phyloP scores from a whole-genome alignment of 1,284 basidiomycete species.

The Agaricales sp. region DNA sequence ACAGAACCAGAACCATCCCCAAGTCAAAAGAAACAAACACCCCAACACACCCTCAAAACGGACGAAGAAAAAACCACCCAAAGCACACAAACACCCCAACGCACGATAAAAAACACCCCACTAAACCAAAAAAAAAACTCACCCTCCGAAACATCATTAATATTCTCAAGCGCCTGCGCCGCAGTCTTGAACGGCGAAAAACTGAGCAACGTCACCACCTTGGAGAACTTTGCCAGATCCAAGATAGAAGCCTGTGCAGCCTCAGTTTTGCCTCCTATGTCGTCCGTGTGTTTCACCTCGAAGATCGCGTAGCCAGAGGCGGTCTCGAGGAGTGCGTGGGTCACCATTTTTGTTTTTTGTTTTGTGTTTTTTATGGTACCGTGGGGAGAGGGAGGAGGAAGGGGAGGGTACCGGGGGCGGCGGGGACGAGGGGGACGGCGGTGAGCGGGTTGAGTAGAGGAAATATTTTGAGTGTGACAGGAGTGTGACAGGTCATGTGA shows the following conservation, averaged over 20 bases:
- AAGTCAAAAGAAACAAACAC: no score
- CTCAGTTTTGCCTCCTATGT: constrained; percentile 78
- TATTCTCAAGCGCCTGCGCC: constrained; percentile 93
- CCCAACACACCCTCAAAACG: no score
- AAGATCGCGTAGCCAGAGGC: constrained; percentile 95
- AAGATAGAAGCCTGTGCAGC: constrained; percentile 80
- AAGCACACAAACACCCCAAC: no score
- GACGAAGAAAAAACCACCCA: no score
- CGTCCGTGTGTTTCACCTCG: constrained; percentile 82
- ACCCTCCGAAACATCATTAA: constrained; percentile 97
- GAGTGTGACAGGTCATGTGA: no score
- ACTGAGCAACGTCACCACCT: constrained; percentile 89
- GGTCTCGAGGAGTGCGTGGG: constrained; percentile 91
- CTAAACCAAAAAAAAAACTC: constrained; percentile 16
- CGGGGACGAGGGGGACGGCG: constrained; percentile 14
- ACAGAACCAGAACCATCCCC: no score
- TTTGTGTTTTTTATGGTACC: no score
- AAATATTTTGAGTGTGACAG: neutral
- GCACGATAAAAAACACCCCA: no score
- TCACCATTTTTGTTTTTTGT: constrained; percentile 65
- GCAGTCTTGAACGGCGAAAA: constrained; percentile 95
- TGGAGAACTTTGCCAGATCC: constrained; percentile 86
- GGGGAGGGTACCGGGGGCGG: constrained; percentile 17
- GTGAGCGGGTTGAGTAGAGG: neutral
- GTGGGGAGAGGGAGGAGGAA: neutral